A percentile compares a stretch with the other conserved stretches of the same genome.
phyloP scores from a whole-genome alignment of 345 rosid species.

The Eucalyptus guilfoylei region DNA sequence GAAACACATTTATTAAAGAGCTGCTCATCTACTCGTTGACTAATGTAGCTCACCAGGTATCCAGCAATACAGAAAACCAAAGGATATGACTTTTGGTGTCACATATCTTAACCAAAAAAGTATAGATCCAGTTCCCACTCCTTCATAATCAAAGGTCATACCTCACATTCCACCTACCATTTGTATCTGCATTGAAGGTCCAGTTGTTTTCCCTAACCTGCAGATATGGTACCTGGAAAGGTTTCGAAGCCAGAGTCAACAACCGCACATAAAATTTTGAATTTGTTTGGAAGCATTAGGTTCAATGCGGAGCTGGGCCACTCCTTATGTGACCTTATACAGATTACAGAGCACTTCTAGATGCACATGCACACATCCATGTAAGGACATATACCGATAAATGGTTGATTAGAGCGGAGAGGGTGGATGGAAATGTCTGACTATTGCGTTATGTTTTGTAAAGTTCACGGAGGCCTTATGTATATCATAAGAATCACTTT shows the following conservation, averaged over 20 bases:
- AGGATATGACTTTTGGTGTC: not conserved
- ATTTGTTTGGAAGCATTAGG: not conserved
- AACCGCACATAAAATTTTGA: not conserved
- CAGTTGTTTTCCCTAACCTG: slow-evolving; percentile 91
- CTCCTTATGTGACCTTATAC: not conserved
- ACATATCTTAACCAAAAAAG: not conserved
- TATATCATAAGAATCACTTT: not conserved
- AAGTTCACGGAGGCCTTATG: not conserved
- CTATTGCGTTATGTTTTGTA: not conserved
- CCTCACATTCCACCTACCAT: slow-evolving; percentile 74
- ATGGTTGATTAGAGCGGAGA: not conserved
- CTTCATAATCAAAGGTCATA: not conserved
- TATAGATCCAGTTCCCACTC: not conserved
- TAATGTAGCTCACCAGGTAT: not conserved
- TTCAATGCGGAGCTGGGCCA: not conserved
- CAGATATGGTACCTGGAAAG: slow-evolving; percentile 66
- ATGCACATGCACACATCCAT: not conserved
- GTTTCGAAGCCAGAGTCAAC: not conserved
- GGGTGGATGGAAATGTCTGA: not conserved
- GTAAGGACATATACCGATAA: not conserved
- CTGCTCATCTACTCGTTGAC: not conserved
- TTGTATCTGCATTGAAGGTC: slow-evolving; percentile 70
- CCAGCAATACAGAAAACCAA: not conserved
- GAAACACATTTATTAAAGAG: not conserved
- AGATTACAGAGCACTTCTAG: not conserved